Conservation (phyloP, 805 yeast genomes). For the Brettanomyces custersianus region DNA sequence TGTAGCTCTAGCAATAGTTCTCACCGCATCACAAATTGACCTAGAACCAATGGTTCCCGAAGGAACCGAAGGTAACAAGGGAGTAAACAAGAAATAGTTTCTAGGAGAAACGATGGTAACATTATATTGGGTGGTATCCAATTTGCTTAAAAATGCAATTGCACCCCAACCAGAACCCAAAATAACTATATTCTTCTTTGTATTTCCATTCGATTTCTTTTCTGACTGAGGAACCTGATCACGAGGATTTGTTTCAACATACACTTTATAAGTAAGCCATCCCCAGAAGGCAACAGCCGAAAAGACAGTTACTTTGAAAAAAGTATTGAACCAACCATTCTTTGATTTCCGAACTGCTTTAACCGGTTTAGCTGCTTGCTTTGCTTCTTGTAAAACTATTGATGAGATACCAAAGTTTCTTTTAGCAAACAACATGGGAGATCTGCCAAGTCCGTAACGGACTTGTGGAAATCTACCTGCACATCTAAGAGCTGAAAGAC, state of each 20-base stretch:
- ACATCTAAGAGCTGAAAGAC: too few relatives aligned
- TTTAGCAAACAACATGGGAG: too few relatives aligned
- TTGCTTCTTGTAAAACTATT: not conserved
- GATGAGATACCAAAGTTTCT: not conserved
- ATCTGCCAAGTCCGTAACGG: too few relatives aligned
- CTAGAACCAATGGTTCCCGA: slow-evolving; percentile 87
- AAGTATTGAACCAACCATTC: slow-evolving; percentile 23
- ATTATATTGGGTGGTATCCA: slow-evolving; percentile 81
- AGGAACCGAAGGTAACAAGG: slow-evolving; percentile 90
- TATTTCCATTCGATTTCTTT: slow-evolving; percentile 39
- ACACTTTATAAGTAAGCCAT: slow-evolving; percentile 53
- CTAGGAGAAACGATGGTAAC: slow-evolving; percentile 89
- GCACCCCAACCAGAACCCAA: slow-evolving; percentile 96
- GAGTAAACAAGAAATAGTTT: slow-evolving; percentile 92
- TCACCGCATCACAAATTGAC: slow-evolving; percentile 90
- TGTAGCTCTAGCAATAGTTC: slow-evolving; percentile 69
- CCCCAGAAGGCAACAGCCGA: slow-evolving; percentile 45
- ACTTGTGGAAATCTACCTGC: too few relatives aligned
- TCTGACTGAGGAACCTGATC: slow-evolving; percentile 50
- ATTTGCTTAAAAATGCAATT: slow-evolving; percentile 69
- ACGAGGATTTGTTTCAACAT: slow-evolving; percentile 53
- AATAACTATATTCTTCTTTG: slow-evolving; percentile 67
- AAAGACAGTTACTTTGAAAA: slow-evolving; percentile 42
- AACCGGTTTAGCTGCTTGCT: not conserved
- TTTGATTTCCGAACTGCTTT: slow-evolving; percentile 1